Evolutionary conservation across 2,329 filamentous ascomycete genomes (phyloP).

Genomic region (Pyrenochaeta sp.): DNA sequence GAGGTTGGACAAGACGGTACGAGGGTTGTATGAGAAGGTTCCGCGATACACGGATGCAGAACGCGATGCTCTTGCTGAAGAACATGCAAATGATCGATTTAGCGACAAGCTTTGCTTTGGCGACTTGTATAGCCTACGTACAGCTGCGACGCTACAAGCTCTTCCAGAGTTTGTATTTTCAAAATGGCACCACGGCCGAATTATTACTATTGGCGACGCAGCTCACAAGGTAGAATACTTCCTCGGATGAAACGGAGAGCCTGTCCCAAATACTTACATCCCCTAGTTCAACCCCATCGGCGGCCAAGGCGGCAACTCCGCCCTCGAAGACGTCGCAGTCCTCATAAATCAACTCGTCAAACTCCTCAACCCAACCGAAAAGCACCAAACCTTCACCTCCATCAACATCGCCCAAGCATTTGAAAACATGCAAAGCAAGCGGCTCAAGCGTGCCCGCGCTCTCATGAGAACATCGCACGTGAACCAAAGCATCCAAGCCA

Average conservation of each 20-base stretch:
- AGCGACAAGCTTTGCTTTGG: slow-evolving; percentile 21
- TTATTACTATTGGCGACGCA: slow-evolving; percentile 25
- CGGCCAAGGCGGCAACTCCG: slow-evolving; percentile 53
- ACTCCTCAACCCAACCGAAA: slow-evolving; percentile 16
- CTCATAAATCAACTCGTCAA: slow-evolving; percentile 42
- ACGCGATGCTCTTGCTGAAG: not conserved
- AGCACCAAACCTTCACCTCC: not conserved
- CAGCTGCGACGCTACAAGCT: slow-evolving; percentile 22
- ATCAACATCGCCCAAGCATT: not conserved
- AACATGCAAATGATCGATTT: slow-evolving; percentile 31
- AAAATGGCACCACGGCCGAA: slow-evolving; percentile 52
- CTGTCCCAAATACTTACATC: no score
- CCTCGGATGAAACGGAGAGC: no score
- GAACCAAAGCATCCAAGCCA: not conserved
- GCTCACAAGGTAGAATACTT: slow-evolving; percentile 50
- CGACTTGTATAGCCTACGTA: slow-evolving; percentile 27
- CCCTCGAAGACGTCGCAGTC: slow-evolving; percentile 50
- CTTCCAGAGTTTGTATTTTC: slow-evolving; percentile 48
- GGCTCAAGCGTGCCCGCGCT: not conserved
- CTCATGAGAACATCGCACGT: not conserved
- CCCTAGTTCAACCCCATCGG: slow-evolving; percentile 19
- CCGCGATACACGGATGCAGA: slow-evolving; percentile 35
- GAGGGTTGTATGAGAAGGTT: slow-evolving; percentile 19
- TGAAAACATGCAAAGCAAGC: slow-evolving; percentile 1
- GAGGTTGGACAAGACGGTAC: slow-evolving; percentile 23